Percentiles rank a stretch among this genome's conserved stretches.
phyloP scores from a whole-genome alignment of 2,329 filamentous ascomycete genomes.

The Blastomyces percursus region DNA sequence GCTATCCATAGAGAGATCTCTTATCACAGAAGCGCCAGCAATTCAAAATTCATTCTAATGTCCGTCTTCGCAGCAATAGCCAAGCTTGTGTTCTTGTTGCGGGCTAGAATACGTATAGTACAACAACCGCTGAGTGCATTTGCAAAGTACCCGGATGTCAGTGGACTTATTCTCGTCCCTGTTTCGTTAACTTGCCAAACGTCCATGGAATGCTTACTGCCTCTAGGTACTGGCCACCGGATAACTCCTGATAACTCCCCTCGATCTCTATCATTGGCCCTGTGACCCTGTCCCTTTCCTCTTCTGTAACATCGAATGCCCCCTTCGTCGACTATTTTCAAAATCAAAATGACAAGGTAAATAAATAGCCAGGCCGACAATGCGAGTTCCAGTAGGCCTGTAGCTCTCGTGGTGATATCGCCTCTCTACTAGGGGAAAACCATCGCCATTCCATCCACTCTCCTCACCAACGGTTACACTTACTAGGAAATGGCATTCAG shows the following conservation, averaged over 20 bases:
- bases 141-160: too few relatives aligned
- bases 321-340: neutral
- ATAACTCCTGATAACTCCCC: too few relatives aligned
- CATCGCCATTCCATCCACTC: neutral
- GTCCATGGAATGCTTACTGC: too few relatives aligned
- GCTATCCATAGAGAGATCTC: neutral
- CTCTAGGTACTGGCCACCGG: too few relatives aligned
- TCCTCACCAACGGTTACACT: neutral
- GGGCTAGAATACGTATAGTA: too few relatives aligned
- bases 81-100: too few relatives aligned
- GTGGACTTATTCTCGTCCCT: too few relatives aligned
- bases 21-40: neutral
- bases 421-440: neutral
- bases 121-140: neutral
- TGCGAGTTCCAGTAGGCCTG: neutral
- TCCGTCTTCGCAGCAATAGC: neutral
- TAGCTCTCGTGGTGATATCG: neutral
- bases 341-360: neutral
- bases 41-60: neutral
- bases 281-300: too few relatives aligned
- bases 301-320: too few relatives aligned
- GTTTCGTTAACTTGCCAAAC: too few relatives aligned
- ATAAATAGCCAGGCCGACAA: too few relatives aligned
- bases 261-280: too few relatives aligned
- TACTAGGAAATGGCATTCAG: neutral